Base-by-base conservation (phyloP, 1,284 basidiomycete species). In the Mycosarcoma maydis region DNA sequence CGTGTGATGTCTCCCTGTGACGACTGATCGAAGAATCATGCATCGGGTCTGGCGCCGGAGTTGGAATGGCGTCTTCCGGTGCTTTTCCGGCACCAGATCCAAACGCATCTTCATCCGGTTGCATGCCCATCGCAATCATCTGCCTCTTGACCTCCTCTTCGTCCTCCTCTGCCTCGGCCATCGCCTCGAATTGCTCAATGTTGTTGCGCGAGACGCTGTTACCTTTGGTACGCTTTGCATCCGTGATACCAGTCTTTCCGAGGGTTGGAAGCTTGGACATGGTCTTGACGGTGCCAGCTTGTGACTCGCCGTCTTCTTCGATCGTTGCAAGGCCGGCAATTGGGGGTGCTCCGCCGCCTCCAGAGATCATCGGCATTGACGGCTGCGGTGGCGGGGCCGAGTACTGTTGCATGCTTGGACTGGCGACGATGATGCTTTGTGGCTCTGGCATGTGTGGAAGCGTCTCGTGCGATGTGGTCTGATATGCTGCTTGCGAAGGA, bases 271-370 rank as follows among this genome's bases (percentile, higher is more conserved):
- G 59, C 29, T 59, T 62, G 13, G 40, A 36, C 40, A 74, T 39
- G 6, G 66, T 66, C 48, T 73, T 75, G 38, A 77, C 41, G 2
- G 74, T 76, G 19, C 72, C 72, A n/a, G 72, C 72, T 20, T 69
- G 61, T 14, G 74, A 77, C 45, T 77, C 75, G 37, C 55, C 33
- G 29, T 77, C 74, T 37, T 76, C 74, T 13, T 69, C 72, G 41
- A 76, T 77, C 6, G 74, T 76, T 6, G 74, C 68, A 2, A 77
- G 54, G 14, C 74, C 72, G 1, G 65, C 55, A 24, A 72, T 56
- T 10, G 55, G 36, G 19, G 52, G 37, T 9, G 57, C 39, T 13
- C 42, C 50, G 16, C 36, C 34, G 7, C 33, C 42, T 6, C 27
- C 30, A 16, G 44, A 27, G 46, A 29, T 54, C 8, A 33, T 24